Conservation (phyloP, 306 rosid genomes). For the Leucaena leucocephala region DNA sequence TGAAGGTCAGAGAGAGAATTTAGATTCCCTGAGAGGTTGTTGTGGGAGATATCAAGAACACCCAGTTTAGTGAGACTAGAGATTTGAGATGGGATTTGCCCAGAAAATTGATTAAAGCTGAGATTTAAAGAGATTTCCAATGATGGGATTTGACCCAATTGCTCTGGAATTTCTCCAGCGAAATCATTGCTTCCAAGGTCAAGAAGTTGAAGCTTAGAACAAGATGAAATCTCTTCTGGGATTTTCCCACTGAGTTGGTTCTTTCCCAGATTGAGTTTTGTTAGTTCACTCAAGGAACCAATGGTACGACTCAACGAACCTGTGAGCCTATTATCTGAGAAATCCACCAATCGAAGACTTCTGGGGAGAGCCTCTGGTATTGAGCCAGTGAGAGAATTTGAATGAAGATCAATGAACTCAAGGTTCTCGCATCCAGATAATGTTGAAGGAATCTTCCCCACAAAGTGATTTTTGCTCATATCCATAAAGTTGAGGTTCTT, state of each 20-base stretch:
- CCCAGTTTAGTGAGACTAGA: conserved; percentile 72
- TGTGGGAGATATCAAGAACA: conserved; percentile 87
- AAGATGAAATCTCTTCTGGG: conserved; percentile 75
- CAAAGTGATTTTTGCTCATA: conserved; percentile 65
- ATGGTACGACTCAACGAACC: conserved; percentile 61
- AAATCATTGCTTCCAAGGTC: conserved; percentile 80
- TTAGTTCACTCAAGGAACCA: conserved; percentile 67
- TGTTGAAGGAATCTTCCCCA: conserved; percentile 71
- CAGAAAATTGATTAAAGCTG: conserved; percentile 78
- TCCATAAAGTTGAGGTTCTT: conserved; percentile 70
- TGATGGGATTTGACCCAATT: conserved; percentile 68
- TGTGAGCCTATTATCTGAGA: conserved; percentile 68
- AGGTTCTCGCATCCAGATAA: conserved; percentile 68
- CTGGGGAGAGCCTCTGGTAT: conserved; percentile 73
- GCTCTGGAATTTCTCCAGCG: conserved; percentile 78
- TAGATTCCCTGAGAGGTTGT: conserved; percentile 77
- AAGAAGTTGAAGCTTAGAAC: conserved; percentile 72
- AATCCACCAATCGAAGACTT: conserved; percentile 68
- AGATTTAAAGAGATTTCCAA: conserved; percentile 89
- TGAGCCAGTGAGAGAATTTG: conserved; percentile 69
- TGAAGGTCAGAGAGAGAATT: conserved; percentile 60
- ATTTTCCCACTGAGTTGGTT: conserved; percentile 72
- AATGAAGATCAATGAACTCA: conserved; percentile 83
- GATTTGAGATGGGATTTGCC: conserved; percentile 71
- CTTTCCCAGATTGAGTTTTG: conserved; percentile 72